A percentile compares a stretch with the other conserved stretches of the same genome.
phyloP scores from a whole-genome alignment of 2,329 filamentous ascomycete species.

The Ophiostoma triangulosporum region DNA sequence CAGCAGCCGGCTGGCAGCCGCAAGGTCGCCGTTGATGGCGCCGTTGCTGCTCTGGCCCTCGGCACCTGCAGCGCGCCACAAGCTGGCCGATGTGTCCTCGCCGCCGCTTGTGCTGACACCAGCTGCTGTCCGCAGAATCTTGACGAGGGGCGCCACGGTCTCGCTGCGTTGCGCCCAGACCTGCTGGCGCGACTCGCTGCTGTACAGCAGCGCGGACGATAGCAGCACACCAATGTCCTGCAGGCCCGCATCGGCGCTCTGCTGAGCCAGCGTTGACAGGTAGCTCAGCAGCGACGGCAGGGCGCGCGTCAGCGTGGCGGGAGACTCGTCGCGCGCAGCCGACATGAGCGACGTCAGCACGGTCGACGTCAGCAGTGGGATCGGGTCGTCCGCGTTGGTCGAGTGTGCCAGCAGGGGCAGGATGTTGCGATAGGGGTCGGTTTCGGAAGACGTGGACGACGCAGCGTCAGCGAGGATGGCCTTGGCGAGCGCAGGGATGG shows the following conservation, averaged over 20 bases:
- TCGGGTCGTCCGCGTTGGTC: conserved; percentile 60
- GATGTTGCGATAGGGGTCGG: conserved; percentile 70
- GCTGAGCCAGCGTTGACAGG: conserved; percentile 70
- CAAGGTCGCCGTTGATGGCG: conserved; percentile 5
- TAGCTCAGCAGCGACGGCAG: conserved; percentile 77
- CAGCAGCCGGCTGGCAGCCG: conserved; percentile 24
- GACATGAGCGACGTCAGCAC: conserved; percentile 71
- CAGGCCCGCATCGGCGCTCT: conserved; percentile 63
- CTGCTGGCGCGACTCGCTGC: conserved; percentile 56
- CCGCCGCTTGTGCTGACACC: conserved; percentile 51
- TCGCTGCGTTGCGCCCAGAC: conserved; percentile 89
- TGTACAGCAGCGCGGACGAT: conserved; percentile 74
- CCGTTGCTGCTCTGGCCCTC: background rate
- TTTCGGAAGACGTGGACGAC: conserved; percentile 27
- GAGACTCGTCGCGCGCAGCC: conserved; percentile 46
- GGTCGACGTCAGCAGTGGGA: conserved; percentile 79
- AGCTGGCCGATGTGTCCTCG: conserved; percentile 34
- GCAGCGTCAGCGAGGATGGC: conserved; percentile 40
- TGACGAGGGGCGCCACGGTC: conserved; percentile 68
- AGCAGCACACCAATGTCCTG: conserved; percentile 93
- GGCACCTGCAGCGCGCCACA: conserved; percentile 41
- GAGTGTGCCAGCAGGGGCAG: conserved; percentile 72
- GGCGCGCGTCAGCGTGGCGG: conserved; percentile 54
- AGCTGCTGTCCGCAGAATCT: conserved; percentile 68
- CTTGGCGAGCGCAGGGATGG: conserved; percentile 58